phyloP scores from a whole-genome alignment of 2,329 filamentous ascomycete genomes.

The Ascochyta rabiei region DNA sequence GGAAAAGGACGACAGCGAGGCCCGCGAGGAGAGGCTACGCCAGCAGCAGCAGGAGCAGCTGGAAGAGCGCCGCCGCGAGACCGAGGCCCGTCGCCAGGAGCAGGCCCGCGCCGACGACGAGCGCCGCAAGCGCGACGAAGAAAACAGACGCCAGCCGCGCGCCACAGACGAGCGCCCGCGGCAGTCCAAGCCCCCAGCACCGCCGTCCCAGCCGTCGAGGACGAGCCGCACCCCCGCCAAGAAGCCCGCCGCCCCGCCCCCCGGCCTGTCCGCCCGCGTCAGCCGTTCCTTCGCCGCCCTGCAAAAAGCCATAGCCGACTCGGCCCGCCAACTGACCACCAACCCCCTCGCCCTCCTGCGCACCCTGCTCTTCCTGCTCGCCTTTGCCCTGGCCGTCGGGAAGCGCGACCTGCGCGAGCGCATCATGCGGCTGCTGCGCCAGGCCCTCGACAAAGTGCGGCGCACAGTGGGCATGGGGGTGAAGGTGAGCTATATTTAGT shows the following conservation, averaged over 20 bases:
- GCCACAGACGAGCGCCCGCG: constrained; percentile 17
- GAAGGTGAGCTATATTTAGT: constrained; percentile 91
- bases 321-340: constrained; percentile 58
- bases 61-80: constrained; percentile 55
- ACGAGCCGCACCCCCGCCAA: constrained; percentile 38
- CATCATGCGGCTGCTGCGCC: constrained; percentile 69
- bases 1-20: constrained; percentile 76
- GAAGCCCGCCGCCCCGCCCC: constrained; percentile 41
- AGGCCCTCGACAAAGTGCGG: constrained; percentile 80
- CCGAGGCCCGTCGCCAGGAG: constrained; percentile 43
- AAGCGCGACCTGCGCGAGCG: constrained; percentile 76
- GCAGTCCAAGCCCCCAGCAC: not conserved
- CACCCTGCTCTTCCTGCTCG: constrained; percentile 78
- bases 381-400: constrained; percentile 77
- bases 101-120: constrained; percentile 53
- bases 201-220: not conserved
- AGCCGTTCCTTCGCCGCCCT: constrained; percentile 54
- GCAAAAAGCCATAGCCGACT: constrained; percentile 57
- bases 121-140: constrained; percentile 46
- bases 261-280: constrained; percentile 51
- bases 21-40: constrained; percentile 66
- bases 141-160: constrained; percentile 36
- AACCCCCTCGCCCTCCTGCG: constrained; percentile 63
- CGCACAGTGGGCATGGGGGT: constrained; percentile 93
- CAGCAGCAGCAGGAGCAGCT: constrained; percentile 64